Evolutionary conservation across 1,139 yeast genomes (phyloP), one percentile per base, ranked within the genome.

Genomic region (Zygoascus hellenicus): DNA sequence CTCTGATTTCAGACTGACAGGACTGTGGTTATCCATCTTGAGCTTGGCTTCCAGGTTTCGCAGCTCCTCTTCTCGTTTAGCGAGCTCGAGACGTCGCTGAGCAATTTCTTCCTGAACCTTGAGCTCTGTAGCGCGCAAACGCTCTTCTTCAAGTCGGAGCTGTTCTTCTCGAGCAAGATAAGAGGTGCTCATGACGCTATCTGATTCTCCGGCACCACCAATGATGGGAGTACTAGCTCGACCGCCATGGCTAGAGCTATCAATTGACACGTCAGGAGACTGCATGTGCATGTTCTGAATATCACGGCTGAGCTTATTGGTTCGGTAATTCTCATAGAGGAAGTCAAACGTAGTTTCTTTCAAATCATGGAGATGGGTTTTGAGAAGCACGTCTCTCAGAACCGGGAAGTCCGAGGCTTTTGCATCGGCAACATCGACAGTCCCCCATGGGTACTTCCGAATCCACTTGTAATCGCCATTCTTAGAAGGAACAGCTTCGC

Each of bases 311-410:
- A 92, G 77, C 46, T 95, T 81, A 59, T 85, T 94, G 4, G 97
- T 88, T 72, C 98, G 83, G 69, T 90, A 92, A 55, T 85, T 83
- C 67, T 92, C 98, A 66, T 92, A 92, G 56, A 92, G 72, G 60
- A 86, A 83, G 66, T 89, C 96, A 63, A 88, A 96, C 16, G 98
- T 92, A 63, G 83, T 81, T 62, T 92, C 97, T 69, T 90, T 90
- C 69, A 92, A 78, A 63, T 92, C 98, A 58, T 81, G 83, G 59
- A 90, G 74, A 64, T 90, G 97, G n/a, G 94, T 78, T 51, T 89
- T 86, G 57, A 92, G 76, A 41, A 92, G 68, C 5, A 92, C 87
- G 50, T 88, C 83, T 61, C 88, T 81, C 58, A 92, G 73, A 31
- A 84, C 72, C 15, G 81, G 75, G 63, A 92, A 87, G 64, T 92